phyloP scores from a whole-genome alignment of 768 basidiomycete genomes.

The Brasilioporus rufonigricans region DNA sequence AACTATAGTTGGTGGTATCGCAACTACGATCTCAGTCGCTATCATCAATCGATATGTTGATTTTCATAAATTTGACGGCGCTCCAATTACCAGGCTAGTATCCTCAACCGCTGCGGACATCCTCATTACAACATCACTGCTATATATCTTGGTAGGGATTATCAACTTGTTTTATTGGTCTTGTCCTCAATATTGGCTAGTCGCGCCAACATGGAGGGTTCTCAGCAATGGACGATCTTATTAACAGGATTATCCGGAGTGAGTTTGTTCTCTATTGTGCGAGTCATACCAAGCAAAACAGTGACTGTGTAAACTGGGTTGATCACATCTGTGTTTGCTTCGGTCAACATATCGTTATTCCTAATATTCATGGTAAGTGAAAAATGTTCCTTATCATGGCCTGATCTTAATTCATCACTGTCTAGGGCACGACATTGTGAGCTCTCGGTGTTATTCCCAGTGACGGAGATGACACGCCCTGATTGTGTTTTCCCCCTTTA shows the following conservation, averaged over 20 bases:
- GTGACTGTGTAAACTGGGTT: constrained; percentile 32
- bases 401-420: not conserved
- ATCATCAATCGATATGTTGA: no score
- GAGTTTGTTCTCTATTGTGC: constrained; percentile 1
- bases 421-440: constrained; percentile 8
- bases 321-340: constrained; percentile 6
- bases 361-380: not conserved
- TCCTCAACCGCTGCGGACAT: not conserved
- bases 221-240: constrained; percentile 31
- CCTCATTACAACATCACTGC: not conserved
- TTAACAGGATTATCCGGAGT: constrained; percentile 44
- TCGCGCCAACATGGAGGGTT: constrained; percentile 40
- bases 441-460: no score
- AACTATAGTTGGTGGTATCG: no score
- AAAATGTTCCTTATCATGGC: not conserved
- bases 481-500: not conserved
- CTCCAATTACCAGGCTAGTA: not conserved
- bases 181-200: constrained; percentile 19
- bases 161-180: no score
- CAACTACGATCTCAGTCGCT: no score
- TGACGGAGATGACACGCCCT: not conserved
- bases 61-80: no score
- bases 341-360: constrained; percentile 14
- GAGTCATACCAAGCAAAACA: not conserved
- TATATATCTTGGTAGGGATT: not conserved